Conservation (phyloP, 176 grass and related monocot species). For the Triticum timopheevii region DNA sequence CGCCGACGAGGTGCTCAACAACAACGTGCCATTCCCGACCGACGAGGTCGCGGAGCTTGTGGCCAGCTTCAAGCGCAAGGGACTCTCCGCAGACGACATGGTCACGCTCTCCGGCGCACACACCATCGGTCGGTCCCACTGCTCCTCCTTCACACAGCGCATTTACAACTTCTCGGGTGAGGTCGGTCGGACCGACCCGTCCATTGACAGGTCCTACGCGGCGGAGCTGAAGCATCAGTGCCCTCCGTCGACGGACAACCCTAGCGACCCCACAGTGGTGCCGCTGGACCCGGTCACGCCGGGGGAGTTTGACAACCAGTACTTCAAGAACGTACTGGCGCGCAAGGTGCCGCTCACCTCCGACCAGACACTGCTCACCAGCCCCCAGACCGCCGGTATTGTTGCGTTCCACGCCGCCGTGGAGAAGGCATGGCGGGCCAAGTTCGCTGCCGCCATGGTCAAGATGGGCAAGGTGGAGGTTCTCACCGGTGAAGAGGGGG, state of each 20-base stretch:
- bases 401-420: neutral
- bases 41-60: neutral
- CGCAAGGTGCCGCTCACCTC: slow-evolving; percentile 36
- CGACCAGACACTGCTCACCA: slow-evolving; percentile 45
- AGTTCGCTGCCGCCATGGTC: slow-evolving; percentile 37
- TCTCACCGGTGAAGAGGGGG: slow-evolving; percentile 30
- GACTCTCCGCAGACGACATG: slow-evolving; percentile 25
- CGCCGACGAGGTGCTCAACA: neutral
- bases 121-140: slow-evolving; percentile 55
- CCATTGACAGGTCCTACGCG: slow-evolving; percentile 12
- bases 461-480: slow-evolving; percentile 29
- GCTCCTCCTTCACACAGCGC: slow-evolving; percentile 37
- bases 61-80: slow-evolving; percentile 31
- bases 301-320: slow-evolving; percentile 36
- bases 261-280: neutral
- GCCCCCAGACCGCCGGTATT: neutral
- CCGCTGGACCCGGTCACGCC: slow-evolving; percentile 18
- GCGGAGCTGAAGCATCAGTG: slow-evolving; percentile 12
- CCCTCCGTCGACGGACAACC: slow-evolving; percentile 14
- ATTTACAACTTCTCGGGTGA: slow-evolving; percentile 35
- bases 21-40: slow-evolving; percentile 34
- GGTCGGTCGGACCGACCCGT: slow-evolving; percentile 10
- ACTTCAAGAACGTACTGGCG: slow-evolving; percentile 53
- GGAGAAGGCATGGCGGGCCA: neutral
- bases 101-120: slow-evolving; percentile 55